Conservation (phyloP, 1,139 yeast species). For the Pneumocystis murina region DNA sequence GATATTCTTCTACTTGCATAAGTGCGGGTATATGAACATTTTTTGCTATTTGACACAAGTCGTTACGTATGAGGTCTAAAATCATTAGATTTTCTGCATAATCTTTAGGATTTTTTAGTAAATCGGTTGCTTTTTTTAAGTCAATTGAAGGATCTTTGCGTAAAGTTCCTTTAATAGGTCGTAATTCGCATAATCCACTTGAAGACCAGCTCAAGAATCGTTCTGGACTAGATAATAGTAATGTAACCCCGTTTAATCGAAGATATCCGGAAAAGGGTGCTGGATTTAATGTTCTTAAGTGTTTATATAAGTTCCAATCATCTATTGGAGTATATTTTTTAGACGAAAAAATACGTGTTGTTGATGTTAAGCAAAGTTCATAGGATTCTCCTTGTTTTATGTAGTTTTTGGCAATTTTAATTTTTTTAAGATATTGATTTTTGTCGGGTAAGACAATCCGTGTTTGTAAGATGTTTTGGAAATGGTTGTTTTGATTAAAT, state of each 20-base stretch:
- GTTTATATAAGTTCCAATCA: slow-evolving; percentile 68
- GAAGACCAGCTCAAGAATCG: slow-evolving; percentile 69
- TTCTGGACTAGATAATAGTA: slow-evolving; percentile 89
- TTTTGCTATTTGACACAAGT: slow-evolving; percentile 48
- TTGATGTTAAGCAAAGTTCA: slow-evolving; percentile 80
- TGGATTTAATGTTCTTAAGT: slow-evolving; percentile 60
- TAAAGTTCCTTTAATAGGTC: slow-evolving; percentile 96
- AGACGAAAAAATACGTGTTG: slow-evolving; percentile 37
- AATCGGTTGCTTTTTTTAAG: slow-evolving; percentile 37
- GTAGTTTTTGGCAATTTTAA: slow-evolving; percentile 49
- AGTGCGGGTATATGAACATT: slow-evolving; percentile 58
- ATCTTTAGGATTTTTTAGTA: slow-evolving; percentile 77
- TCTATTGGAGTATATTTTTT: slow-evolving; percentile 5
- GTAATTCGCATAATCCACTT: slow-evolving; percentile 45
- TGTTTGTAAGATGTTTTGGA: slow-evolving; percentile 24
- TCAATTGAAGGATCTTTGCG: slow-evolving; percentile 31
- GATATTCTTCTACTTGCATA: slow-evolving; percentile 86
- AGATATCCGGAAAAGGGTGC: slow-evolving; percentile 83
- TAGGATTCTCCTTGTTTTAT: slow-evolving; percentile 78
- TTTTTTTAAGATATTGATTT: slow-evolving; percentile 39
- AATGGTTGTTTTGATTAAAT: background rate
- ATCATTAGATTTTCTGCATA: slow-evolving; percentile 95
- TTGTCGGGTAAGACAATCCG: slow-evolving; percentile 35
- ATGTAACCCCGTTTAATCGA: slow-evolving; percentile 50
- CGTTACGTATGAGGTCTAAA: slow-evolving; percentile 89